phyloP scores from a whole-genome alignment of 1,284 basidiomycete species.

The Amylostereum chailletii region DNA sequence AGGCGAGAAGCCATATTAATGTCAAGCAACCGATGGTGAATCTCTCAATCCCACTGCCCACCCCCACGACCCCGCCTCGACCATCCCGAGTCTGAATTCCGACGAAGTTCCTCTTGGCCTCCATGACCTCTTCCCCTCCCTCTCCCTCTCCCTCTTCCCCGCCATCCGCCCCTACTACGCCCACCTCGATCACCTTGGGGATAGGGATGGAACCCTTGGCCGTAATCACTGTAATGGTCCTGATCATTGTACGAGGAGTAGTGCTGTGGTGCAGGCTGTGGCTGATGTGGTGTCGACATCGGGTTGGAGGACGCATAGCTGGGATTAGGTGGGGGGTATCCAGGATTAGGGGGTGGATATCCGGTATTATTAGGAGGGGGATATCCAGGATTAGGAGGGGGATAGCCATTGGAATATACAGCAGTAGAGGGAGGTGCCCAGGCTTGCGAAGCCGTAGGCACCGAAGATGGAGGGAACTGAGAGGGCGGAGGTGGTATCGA shows the following conservation, averaged over 20 bases:
- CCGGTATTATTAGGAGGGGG: no score
- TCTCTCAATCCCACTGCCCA: neutral
- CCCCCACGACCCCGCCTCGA: slow-evolving; percentile 6
- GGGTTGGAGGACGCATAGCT: no score
- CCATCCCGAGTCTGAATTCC: slow-evolving; percentile 10
- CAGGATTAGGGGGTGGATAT: no score
- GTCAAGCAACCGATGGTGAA: no score
- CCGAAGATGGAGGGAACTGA: neutral
- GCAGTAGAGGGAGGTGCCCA: no score
- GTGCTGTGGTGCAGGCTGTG: neutral
- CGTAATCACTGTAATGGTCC: neutral
- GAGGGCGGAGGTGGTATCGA: neutral
- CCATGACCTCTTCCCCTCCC: neutral
- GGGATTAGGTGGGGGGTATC: no score
- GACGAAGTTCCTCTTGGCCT: slow-evolving; percentile 1
- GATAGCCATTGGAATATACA: no score
- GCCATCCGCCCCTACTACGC: slow-evolving; percentile 6
- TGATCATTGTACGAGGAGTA: slow-evolving; percentile 1
- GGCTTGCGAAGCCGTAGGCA: no score
- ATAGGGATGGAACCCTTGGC: no score
- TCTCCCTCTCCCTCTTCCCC: neutral
- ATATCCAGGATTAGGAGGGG: no score
- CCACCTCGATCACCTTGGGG: neutral
- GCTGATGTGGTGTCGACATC: no score
- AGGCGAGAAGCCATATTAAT: no score